Base-by-base conservation (phyloP, 345 rosid species). In the Hibiscus trionum region DNA sequence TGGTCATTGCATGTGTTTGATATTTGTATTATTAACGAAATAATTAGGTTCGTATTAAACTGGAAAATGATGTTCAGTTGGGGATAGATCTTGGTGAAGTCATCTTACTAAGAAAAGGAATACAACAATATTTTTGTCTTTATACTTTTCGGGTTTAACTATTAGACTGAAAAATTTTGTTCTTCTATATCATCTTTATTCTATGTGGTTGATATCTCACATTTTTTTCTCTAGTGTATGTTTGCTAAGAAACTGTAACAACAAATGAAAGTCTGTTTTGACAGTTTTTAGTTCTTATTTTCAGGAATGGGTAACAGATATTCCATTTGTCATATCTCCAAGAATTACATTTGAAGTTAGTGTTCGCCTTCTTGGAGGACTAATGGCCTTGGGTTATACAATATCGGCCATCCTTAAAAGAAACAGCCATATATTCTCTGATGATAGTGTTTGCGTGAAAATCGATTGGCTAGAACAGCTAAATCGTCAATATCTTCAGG, bases 341-440 rank as follows among this genome's bases (percentile, higher is more conserved):
- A 87, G 99, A 82, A 96, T 96, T 76, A 93, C 96, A 24, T 96
- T 96, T 82, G 98, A 89, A 89, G 99, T 93, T 61, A 88, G 93
- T 42, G 99, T 96, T 60, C 96, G 98, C 64, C 96, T 96, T 73
- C 99, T 96, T 63, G 98, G 99, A 75, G 98, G 99, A 72, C 86
- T 96, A 64, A 96, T 96, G 99, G 95, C 99, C 49, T 73, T 96
- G 80, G 99, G 97, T 75, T 96, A 96, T 81, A 96, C 98, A 60
- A 93, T 96, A 82, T 91, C 98, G 65, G 72, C 97, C 67, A 96
- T 96, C 77, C 98, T 96, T 76, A 90, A 93, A 85, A 85, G 99
- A 79, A 93, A 79, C 72, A 96, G 98, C 83, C 99, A 93, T 76
- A 88, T 86, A 19, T 91, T 93, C 81, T 84, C 86, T 49, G 88